Evolutionary conservation across 2,329 filamentous ascomycete species (phyloP).

Genomic region (Fusarium siculi): DNA sequence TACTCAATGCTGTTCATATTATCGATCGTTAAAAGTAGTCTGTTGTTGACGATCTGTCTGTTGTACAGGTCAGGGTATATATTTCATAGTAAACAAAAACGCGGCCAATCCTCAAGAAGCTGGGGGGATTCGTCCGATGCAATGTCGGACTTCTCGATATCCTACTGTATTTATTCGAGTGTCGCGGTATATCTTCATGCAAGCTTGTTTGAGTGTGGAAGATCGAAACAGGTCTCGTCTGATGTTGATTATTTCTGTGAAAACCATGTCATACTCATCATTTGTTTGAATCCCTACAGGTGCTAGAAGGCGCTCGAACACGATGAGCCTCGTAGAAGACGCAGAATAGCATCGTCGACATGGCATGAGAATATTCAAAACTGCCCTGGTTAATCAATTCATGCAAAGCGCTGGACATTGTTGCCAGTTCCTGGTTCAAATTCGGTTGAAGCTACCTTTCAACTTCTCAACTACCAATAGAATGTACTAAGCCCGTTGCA

Average conservation of each 20-base stretch:
- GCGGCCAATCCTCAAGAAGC: background rate
- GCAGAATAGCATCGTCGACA: background rate
- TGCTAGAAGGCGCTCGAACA: background rate
- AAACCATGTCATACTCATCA: background rate
- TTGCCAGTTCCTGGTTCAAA: background rate
- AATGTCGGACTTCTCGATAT: background rate
- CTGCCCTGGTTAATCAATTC: background rate
- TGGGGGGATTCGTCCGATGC: background rate
- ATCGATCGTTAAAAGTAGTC: background rate
- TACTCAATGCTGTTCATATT: background rate
- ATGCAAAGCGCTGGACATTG: background rate
- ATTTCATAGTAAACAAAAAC: background rate
- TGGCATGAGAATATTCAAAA: background rate
- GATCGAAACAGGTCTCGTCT: slow-evolving; percentile 12
- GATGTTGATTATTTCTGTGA: background rate
- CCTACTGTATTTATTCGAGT: background rate
- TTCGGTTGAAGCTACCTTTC: background rate
- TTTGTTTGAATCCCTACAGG: background rate
- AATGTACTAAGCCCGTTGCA: background rate
- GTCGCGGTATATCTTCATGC: background rate
- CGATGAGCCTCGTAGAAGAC: background rate
- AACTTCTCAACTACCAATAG: background rate
- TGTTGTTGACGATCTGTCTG: background rate
- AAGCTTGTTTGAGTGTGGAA: background rate
- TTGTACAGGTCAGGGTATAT: background rate